These are phyloP conservation scores for Pterulicium gracile DNA, from an alignment of 1,284 basidiomycete species.

Conservation along the genomic window DNA sequence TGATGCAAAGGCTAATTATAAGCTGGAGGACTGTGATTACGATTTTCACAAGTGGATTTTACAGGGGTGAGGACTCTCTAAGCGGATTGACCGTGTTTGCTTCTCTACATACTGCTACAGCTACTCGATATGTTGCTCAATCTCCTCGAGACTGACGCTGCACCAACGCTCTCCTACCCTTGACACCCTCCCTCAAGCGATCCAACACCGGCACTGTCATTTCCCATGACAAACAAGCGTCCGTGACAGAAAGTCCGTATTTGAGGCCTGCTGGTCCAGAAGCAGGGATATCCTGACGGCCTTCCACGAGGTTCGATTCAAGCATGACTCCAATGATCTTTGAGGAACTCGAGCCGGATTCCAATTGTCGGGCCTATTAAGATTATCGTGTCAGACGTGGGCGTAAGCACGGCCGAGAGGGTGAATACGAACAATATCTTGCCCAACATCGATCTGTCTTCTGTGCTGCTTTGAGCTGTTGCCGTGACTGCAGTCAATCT, in stretches of 20 bases:
- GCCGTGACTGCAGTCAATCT: constrained; percentile 95
- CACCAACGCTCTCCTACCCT: constrained; percentile 51
- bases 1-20: no score
- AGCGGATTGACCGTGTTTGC: no score
- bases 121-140: no score
- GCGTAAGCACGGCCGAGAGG: constrained; percentile 1
- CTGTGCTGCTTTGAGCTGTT: constrained; percentile 85
- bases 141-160: constrained; percentile 10
- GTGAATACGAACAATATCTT: constrained; percentile 57
- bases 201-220: constrained; percentile 75
- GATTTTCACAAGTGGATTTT: no score
- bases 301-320: constrained; percentile 88
- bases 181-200: constrained; percentile 72
- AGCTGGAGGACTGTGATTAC: no score
- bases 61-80: no score
- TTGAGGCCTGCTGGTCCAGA: constrained; percentile 69
- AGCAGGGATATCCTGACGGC: constrained; percentile 77
- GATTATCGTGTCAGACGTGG: neutral
- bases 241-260: constrained; percentile 86
- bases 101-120: no score
- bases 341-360: constrained; percentile 56
- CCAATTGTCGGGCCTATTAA: constrained; percentile 56
- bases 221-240: constrained; percentile 88
- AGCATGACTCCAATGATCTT: constrained; percentile 97
- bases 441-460: constrained; percentile 78